phyloP scores from a whole-genome alignment of 2,329 filamentous ascomycete species.

The Orbilia blumenaviensis region DNA sequence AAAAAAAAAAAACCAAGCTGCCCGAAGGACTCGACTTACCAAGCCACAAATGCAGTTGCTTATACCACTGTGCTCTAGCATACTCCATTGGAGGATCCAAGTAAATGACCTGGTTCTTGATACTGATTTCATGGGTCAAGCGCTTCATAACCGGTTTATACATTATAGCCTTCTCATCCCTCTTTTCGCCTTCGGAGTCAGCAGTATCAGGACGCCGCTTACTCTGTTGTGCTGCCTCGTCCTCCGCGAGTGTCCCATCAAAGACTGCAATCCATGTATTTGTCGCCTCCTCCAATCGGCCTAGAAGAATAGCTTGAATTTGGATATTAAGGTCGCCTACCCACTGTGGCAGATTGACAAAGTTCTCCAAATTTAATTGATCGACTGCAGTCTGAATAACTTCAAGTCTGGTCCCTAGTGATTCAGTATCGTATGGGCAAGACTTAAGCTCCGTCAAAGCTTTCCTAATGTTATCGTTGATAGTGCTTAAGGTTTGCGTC shows the following conservation, averaged over 20 bases:
- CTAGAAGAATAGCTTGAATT: conserved; percentile 80
- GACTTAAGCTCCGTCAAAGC: conserved; percentile 82
- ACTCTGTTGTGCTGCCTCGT: conserved; percentile 52
- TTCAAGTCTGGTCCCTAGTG: conserved; percentile 82
- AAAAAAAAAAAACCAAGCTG: not conserved
- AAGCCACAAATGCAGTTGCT: conserved; percentile 91
- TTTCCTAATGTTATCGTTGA: conserved; percentile 82
- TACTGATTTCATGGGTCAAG: conserved; percentile 89
- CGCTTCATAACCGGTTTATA: conserved; percentile 74
- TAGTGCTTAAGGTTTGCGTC: conserved; percentile 78
- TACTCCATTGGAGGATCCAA: conserved; percentile 92
- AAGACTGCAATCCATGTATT: conserved; percentile 88
- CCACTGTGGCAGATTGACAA: conserved; percentile 91
- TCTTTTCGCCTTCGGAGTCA: conserved; percentile 56
- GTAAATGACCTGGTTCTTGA: conserved; percentile 98
- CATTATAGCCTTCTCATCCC: conserved; percentile 60
- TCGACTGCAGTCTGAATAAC: conserved; percentile 91
- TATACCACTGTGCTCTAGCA: conserved; percentile 90
- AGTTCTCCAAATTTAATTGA: conserved; percentile 94
- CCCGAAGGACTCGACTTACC: conserved; percentile 62
- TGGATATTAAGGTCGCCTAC: conserved; percentile 85
- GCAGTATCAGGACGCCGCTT: conserved; percentile 46
- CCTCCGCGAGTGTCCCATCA: conserved; percentile 66
- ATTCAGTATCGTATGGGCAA: conserved; percentile 81
- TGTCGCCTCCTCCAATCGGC: conserved; percentile 85